Conservation (phyloP, 2,329 filamentous ascomycete species). For the Myriangium duriaei region DNA sequence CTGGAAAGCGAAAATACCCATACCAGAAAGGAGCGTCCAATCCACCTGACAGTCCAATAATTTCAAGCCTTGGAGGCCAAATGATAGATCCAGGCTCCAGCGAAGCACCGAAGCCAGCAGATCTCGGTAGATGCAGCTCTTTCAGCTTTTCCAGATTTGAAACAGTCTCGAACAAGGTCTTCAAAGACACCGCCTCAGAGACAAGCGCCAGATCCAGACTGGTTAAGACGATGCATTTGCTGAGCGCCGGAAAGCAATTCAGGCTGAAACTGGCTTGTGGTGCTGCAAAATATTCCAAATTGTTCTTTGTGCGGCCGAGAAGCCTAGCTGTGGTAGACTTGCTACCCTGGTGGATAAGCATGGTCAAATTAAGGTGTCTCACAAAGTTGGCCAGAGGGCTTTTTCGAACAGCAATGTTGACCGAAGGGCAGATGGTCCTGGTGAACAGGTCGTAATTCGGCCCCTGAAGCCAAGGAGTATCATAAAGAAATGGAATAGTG, state of each 20-base stretch:
- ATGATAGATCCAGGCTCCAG: constrained; percentile 15
- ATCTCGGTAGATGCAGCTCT: constrained; percentile 28
- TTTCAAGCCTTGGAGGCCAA: constrained; percentile 33
- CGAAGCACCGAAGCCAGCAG: constrained; percentile 18
- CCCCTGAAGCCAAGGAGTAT: constrained; percentile 38
- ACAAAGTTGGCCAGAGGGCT: constrained; percentile 40
- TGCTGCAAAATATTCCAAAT: constrained; percentile 42
- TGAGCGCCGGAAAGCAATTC: constrained; percentile 44
- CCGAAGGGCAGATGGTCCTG: constrained; percentile 41
- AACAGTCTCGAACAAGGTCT: constrained; percentile 38
- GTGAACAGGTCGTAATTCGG: constrained; percentile 43
- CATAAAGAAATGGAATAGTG: constrained; percentile 40
- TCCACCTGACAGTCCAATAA: constrained; percentile 32
- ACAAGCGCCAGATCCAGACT: constrained; percentile 42
- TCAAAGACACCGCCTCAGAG: constrained; percentile 36
- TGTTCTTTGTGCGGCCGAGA: constrained; percentile 40
- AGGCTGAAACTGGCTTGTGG: constrained; percentile 46
- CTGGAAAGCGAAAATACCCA: constrained; percentile 21
- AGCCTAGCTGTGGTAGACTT: constrained; percentile 46
- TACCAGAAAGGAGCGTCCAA: constrained; percentile 31
- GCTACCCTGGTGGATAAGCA: constrained; percentile 46
- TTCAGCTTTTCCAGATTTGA: constrained; percentile 33
- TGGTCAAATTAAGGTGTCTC: constrained; percentile 39
- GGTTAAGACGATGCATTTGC: constrained; percentile 40
- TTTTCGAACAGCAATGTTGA: constrained; percentile 36